Conservation (phyloP, 176 grass and related monocot genomes). For the Metroxylon sagu region DNA sequence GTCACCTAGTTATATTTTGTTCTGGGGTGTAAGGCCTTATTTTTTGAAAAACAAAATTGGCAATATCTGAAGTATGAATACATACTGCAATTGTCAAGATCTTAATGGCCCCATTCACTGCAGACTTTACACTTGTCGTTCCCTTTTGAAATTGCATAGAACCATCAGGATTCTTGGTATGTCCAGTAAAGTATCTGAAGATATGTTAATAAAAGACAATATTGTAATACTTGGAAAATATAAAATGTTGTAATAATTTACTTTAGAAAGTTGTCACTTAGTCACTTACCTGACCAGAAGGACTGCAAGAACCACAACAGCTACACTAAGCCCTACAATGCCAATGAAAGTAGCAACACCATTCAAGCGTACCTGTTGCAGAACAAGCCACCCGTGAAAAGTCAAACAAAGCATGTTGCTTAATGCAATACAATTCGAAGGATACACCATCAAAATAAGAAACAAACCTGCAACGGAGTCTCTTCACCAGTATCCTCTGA, state of each 20-base stretch:
- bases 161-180: constrained; percentile 71
- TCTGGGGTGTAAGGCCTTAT: too few relatives aligned
- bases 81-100: constrained; percentile 94
- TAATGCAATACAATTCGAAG: constrained; percentile 7
- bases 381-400: constrained; percentile 18
- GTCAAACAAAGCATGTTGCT: constrained; percentile 7
- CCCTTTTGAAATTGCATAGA: constrained; percentile 80
- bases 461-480: constrained; percentile 78
- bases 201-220: too few relatives aligned
- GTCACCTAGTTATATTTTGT: constrained; percentile 49
- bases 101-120: constrained; percentile 54
- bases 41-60: too few relatives aligned
- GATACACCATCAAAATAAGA: constrained; percentile 13
- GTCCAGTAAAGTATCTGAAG: constrained; percentile 83
- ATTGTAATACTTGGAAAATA: too few relatives aligned
- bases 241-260: background rate
- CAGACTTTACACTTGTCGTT: constrained; percentile 52
- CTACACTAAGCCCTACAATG: constrained; percentile 70
- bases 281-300: constrained; percentile 67
- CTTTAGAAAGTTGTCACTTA: constrained; percentile 20
- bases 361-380: constrained; percentile 77
- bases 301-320: constrained; percentile 51
- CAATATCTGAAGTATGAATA: background rate
- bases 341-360: constrained; percentile 92
- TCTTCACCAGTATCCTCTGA: constrained; percentile 98